Conservation (phyloP, 805 yeast species). For the Sugiyamaella marilandica region DNA sequence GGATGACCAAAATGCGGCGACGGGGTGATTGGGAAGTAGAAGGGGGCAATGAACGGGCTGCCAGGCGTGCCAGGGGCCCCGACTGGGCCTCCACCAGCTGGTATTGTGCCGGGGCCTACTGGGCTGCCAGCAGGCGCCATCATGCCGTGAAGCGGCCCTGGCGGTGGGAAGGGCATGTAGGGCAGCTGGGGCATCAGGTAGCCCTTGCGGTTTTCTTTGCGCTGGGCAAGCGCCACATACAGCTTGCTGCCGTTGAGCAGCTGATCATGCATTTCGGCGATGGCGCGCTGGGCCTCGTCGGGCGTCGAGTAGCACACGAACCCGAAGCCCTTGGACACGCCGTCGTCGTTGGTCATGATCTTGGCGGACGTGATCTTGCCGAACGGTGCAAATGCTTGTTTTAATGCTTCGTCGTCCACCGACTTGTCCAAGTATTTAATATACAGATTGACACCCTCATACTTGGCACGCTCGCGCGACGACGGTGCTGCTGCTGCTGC, state of each 20-base stretch:
- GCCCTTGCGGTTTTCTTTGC: conserved; percentile 26
- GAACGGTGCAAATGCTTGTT: conserved; percentile 39
- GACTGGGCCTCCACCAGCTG: not conserved
- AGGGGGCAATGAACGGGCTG: conserved; percentile 7
- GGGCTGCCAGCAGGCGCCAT: not conserved
- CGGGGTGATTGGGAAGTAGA: conserved; percentile 6
- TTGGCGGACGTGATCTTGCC: conserved; percentile 50
- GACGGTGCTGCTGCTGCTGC: conserved; percentile 2
- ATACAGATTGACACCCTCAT: conserved; percentile 69
- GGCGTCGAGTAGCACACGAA: conserved; percentile 71
- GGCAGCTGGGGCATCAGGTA: not conserved
- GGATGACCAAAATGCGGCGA: not conserved
- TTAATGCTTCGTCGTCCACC: conserved; percentile 52
- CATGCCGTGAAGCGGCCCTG: not conserved
- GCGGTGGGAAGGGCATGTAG: not conserved
- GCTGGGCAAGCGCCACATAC: conserved; percentile 73
- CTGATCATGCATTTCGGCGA: conserved; percentile 56
- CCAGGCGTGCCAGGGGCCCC: not conserved
- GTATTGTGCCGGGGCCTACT: not conserved
- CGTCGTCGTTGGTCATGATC: conserved; percentile 45
- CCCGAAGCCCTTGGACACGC: conserved; percentile 70
- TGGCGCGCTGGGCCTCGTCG: conserved; percentile 63
- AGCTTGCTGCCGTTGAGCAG: conserved; percentile 47
- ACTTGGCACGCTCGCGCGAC: conserved; percentile 31
- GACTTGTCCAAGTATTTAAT: conserved; percentile 57